A percentile compares a stretch with the other conserved stretches of the same genome.
Conservation (phyloP, 164 flowering plant species). For the Chloranthus sessilifolius region DNA sequence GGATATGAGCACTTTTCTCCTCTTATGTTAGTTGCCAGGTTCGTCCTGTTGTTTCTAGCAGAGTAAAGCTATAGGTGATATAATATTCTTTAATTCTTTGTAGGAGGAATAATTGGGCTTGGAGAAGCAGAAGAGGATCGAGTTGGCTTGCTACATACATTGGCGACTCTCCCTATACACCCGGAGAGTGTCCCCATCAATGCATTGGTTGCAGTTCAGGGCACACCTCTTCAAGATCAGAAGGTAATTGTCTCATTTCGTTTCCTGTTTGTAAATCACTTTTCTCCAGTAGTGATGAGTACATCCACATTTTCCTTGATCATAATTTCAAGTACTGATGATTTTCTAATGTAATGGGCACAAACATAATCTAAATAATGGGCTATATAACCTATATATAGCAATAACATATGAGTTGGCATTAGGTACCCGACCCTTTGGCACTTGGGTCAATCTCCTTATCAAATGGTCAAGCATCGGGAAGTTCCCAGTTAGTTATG, state of each 20-base stretch:
- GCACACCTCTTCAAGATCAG: conserved; percentile 97
- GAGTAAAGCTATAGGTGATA: too few species aligned
- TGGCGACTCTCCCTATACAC: conserved; percentile 92
- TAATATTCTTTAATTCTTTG: too few species aligned
- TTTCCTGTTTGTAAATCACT: not conserved
- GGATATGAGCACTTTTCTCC: too few species aligned
- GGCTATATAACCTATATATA: too few species aligned
- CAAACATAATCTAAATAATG: too few species aligned
- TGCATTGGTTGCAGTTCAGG: conserved; percentile 88
- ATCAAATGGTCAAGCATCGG: too few species aligned
- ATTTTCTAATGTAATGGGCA: not conserved
- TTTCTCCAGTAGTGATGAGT: not conserved
- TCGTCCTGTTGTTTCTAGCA: too few species aligned
- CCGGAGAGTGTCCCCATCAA: conserved; percentile 99
- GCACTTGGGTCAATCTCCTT: too few species aligned
- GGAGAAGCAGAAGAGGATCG: conserved; percentile 98
- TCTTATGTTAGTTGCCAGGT: too few species aligned
- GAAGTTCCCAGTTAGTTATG: too few species aligned
- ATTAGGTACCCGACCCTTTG: too few species aligned
- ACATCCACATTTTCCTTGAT: not conserved
- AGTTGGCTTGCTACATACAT: conserved; percentile 85
- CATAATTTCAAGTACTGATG: not conserved
- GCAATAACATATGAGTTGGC: too few species aligned
- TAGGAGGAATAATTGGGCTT: conserved; percentile 97
- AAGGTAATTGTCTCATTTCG: conserved; percentile 49